Percentiles rank a stretch among this genome's conserved stretches.
phyloP scores from a whole-genome alignment of 305 asterid species.

The Fraxinus sp. region DNA sequence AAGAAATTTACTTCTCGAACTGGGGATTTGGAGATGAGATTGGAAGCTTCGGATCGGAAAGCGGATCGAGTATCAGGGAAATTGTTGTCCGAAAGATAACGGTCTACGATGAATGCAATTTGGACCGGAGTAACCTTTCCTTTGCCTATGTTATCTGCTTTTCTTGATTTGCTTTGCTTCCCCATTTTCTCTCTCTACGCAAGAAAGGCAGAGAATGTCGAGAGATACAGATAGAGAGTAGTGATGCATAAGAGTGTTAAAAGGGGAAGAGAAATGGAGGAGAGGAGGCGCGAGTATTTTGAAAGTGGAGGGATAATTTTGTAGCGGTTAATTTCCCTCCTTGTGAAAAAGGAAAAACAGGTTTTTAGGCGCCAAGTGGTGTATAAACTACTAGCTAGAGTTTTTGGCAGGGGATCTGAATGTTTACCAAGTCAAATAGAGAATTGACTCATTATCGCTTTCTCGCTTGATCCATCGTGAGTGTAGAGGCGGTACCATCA shows the following conservation, averaged over 20 bases:
- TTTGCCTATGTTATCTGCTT: constrained; percentile 52
- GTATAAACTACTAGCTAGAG: neutral
- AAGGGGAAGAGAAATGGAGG: constrained; percentile 27
- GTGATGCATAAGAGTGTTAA: too few species aligned
- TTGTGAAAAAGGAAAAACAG: neutral
- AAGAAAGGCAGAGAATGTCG: neutral
- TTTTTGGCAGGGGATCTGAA: neutral
- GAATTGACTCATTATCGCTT: neutral
- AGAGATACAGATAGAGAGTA: neutral
- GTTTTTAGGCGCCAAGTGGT: neutral
- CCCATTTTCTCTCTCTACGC: constrained; percentile 36
- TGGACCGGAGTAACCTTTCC: constrained; percentile 84
- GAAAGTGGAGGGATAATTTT: constrained; percentile 32
- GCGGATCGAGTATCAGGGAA: constrained; percentile 48
- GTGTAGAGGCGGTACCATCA: neutral
- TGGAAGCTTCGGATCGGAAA: constrained; percentile 79
- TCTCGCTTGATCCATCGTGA: neutral
- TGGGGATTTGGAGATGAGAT: constrained; percentile 67
- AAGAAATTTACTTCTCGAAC: constrained; percentile 56
- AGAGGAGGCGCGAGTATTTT: constrained; percentile 44
- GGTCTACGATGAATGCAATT: constrained; percentile 86
- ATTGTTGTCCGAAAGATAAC: constrained; percentile 70
- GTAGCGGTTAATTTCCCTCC: constrained; percentile 3
- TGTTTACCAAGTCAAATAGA: neutral
- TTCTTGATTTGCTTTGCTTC: constrained; percentile 60